phyloP scores from a whole-genome alignment of 2,329 filamentous ascomycete genomes.

The Ophiostoma sp. region DNA sequence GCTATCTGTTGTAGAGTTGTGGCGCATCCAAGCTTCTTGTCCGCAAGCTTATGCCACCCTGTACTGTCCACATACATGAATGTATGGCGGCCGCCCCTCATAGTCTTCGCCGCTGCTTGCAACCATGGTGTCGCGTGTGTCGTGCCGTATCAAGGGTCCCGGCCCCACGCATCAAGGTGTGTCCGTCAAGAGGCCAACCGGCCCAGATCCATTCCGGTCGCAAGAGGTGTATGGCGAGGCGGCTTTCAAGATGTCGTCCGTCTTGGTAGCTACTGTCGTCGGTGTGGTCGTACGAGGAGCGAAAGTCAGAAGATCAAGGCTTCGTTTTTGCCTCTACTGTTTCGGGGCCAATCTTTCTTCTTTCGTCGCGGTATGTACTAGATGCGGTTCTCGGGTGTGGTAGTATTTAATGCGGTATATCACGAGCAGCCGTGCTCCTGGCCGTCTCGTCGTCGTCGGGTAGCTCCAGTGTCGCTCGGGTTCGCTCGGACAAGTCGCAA shows the following conservation, averaged over 20 bases:
- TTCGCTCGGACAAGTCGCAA: slow-evolving; percentile 17
- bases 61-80: slow-evolving; percentile 48
- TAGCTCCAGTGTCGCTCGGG: slow-evolving; percentile 9
- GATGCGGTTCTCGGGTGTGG: no score
- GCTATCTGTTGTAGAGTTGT: background rate
- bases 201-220: slow-evolving; percentile 17
- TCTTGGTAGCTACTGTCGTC: background rate
- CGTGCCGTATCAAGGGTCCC: slow-evolving; percentile 5
- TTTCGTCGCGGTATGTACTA: no score
- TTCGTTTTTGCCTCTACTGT: background rate
- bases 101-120: slow-evolving; percentile 35
- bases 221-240: background rate
- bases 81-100: slow-evolving; percentile 55
- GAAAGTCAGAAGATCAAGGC: background rate
- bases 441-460: slow-evolving; percentile 2
- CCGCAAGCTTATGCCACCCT: background rate
- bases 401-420: background rate
- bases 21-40: background rate
- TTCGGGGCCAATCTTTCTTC: background rate
- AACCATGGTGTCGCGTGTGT: slow-evolving; percentile 25
- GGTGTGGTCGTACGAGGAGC: background rate
- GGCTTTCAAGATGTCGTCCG: background rate
- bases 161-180: slow-evolving; percentile 16
- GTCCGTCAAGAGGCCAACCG: slow-evolving; percentile 21
- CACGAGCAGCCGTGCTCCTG: background rate